phyloP scores from a whole-genome alignment of 108 stramenopile genomes.

The Parietichytrium sp. region DNA sequence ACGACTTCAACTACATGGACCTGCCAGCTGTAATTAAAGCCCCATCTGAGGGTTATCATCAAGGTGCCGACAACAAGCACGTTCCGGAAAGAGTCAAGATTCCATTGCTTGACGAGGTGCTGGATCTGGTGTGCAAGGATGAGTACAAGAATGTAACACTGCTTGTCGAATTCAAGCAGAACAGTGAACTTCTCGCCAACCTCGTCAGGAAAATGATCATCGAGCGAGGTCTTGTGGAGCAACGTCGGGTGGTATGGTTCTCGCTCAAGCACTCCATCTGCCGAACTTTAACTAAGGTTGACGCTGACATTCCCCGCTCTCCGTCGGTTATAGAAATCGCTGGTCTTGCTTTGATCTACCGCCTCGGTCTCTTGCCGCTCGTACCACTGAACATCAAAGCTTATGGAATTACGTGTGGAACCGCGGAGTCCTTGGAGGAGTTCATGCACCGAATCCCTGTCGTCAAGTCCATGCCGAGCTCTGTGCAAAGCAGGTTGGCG shows the following conservation, averaged over 20 bases:
- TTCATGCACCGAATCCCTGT: slow-evolving; percentile 3
- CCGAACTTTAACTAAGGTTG: not conserved
- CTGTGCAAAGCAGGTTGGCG: slow-evolving; percentile 8
- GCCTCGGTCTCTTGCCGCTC: slow-evolving; percentile 43
- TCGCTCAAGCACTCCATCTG: not conserved
- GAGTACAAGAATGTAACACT: too few relatives aligned
- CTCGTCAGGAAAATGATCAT: slow-evolving; percentile 15
- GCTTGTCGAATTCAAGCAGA: slow-evolving; percentile 47
- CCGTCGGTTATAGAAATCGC: not conserved
- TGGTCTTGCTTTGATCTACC: not conserved
- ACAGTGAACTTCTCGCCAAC: slow-evolving; percentile 10
- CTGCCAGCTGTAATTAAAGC: not conserved
- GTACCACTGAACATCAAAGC: slow-evolving; percentile 40
- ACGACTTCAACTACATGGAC: not conserved
- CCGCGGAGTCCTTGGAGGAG: not conserved
- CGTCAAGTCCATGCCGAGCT: not conserved
- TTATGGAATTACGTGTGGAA: slow-evolving; percentile 37
- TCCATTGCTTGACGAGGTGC: slow-evolving; percentile 27
- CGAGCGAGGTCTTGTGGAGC: not conserved
- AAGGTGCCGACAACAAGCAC: not conserved
- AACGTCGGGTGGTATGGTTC: not conserved
- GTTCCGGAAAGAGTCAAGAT: not conserved
- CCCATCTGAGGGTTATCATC: slow-evolving; percentile 3
- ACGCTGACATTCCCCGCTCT: not conserved
- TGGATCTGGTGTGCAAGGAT: not conserved